Percentiles rank a stretch among this genome's conserved stretches.
These are phyloP conservation scores for Penicillium sp. DNA, from an alignment of 2,329 filamentous ascomycete species.

Conservation along the genomic window DNA sequence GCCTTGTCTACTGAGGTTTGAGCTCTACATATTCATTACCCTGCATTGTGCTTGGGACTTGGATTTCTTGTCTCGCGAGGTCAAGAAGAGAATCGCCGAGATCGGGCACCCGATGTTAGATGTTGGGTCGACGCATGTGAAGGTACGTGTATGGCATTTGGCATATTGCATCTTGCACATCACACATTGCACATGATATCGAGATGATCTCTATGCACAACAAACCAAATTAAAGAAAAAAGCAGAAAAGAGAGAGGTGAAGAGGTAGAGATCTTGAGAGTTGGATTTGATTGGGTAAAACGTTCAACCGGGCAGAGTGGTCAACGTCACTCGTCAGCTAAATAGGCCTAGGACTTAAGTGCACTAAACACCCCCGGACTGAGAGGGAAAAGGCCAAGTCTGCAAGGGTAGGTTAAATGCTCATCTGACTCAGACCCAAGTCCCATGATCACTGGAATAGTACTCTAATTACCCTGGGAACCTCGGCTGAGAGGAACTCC, in stretches of 20 bases:
- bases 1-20: neutral
- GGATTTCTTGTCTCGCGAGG: too few species aligned
- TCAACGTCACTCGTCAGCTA: neutral
- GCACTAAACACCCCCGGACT: slow-evolving; percentile 1
- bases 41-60: neutral
- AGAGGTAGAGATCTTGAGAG: neutral
- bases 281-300: slow-evolving; percentile 15
- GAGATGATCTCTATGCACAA: neutral
- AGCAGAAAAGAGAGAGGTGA: neutral
- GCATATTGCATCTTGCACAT: neutral
- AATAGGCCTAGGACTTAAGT: neutral
- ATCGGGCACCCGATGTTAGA: slow-evolving; percentile 17
- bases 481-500: slow-evolving; percentile 26
- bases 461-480: slow-evolving; percentile 5
- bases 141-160: neutral
- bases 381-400: neutral
- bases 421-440: slow-evolving; percentile 13
- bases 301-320: slow-evolving; percentile 16
- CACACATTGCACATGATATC: neutral
- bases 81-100: slow-evolving; percentile 7
- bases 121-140: neutral
- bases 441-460: slow-evolving; percentile 12
- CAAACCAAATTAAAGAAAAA: neutral
- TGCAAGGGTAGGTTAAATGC: neutral
- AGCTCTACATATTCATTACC: neutral